Conservation (phyloP, 2,329 filamentous ascomycete genomes). For the Xylaria sp. region DNA sequence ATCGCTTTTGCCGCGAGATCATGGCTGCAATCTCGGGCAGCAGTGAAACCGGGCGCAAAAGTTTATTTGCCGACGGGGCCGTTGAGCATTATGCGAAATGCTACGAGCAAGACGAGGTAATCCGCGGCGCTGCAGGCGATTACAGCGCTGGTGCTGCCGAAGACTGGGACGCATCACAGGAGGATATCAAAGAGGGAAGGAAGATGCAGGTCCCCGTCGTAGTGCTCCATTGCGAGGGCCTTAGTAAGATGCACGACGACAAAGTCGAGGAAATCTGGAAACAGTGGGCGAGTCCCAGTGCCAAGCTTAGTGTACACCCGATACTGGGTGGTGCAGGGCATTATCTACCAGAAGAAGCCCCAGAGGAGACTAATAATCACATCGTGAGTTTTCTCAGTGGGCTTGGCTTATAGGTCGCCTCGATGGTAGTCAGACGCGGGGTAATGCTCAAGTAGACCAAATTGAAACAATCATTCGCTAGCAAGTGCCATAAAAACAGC, state of each 20-base stretch:
- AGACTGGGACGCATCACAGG: slow-evolving; percentile 37
- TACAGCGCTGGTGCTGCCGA: slow-evolving; percentile 38
- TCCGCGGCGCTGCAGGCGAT: slow-evolving; percentile 34
- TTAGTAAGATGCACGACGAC: slow-evolving; percentile 27
- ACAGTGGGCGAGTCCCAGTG: slow-evolving; percentile 25
- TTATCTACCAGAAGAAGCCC: slow-evolving; percentile 38
- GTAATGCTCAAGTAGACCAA: not conserved
- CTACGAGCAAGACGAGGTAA: slow-evolving; percentile 35
- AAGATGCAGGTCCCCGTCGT: slow-evolving; percentile 26
- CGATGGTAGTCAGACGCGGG: not conserved
- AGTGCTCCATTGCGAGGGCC: slow-evolving; percentile 33
- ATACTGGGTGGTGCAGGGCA: slow-evolving; percentile 27
- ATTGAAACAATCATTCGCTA: not conserved
- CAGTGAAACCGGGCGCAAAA: slow-evolving; percentile 23
- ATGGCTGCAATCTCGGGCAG: slow-evolving; percentile 13
- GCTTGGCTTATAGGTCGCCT: slow-evolving; percentile 36
- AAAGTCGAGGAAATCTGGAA: slow-evolving; percentile 29
- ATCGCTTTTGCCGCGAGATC: slow-evolving; percentile 33
- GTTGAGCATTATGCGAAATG: slow-evolving; percentile 34
- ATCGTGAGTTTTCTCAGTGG: slow-evolving; percentile 33
- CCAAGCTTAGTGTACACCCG: slow-evolving; percentile 21
- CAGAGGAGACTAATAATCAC: slow-evolving; percentile 34
- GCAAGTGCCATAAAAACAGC: not conserved
- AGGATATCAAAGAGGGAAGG: slow-evolving; percentile 25
- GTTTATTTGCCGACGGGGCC: slow-evolving; percentile 30